phyloP scores from a whole-genome alignment of 2,329 filamentous ascomycete species.

The Coniella vitis region DNA sequence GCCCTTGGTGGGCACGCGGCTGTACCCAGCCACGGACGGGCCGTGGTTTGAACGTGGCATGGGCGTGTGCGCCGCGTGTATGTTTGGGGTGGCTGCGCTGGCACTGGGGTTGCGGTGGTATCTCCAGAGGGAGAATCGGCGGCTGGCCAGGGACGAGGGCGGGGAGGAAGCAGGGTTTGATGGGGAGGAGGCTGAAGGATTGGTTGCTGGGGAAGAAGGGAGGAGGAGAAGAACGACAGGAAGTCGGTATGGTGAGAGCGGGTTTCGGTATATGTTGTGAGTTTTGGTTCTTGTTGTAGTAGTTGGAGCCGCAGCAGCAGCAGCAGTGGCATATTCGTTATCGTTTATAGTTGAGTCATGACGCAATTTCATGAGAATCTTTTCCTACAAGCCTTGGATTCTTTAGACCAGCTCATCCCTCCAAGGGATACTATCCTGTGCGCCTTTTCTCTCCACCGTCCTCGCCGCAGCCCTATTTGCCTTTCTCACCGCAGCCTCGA shows the following conservation, averaged over 20 bases:
- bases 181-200: conserved; percentile 30
- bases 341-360: no score
- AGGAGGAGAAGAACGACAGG: conserved; percentile 20
- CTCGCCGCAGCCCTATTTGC: conserved; percentile 57
- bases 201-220: conserved; percentile 27
- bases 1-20: conserved; percentile 59
- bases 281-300: no score
- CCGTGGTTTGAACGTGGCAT: conserved; percentile 60
- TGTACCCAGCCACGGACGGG: conserved; percentile 54
- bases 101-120: conserved; percentile 48
- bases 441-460: conserved; percentile 60
- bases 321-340: no score
- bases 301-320: no score
- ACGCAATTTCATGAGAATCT: no score
- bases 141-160: conserved; percentile 30
- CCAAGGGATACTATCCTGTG: conserved; percentile 62
- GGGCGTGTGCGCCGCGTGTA: conserved; percentile 54
- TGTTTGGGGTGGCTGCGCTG: conserved; percentile 53
- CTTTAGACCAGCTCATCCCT: conserved; percentile 38
- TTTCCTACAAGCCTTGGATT: background rate
- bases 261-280: conserved; percentile 43
- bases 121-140: conserved; percentile 44
- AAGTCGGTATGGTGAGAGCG: conserved; percentile 19
- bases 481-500: conserved; percentile 52
- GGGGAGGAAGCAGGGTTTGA: conserved; percentile 28